Conservation (phyloP, 441 rosid species). For the Eruca vesicaria region DNA sequence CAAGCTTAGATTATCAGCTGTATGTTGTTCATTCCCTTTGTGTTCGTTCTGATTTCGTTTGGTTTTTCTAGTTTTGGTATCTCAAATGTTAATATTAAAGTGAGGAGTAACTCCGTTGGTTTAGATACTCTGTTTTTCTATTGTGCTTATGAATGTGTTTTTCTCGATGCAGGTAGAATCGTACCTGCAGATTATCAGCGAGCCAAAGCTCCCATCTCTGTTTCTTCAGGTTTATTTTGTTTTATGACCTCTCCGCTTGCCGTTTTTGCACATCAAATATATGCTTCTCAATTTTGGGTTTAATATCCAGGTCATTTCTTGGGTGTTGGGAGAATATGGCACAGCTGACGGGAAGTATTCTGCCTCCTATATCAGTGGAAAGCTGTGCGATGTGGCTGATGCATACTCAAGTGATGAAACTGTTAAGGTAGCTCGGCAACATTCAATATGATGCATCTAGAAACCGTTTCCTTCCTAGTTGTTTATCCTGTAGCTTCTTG, state of each 20-base stretch:
- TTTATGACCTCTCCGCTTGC: conserved; percentile 5
- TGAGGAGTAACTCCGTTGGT: background rate
- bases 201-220: conserved; percentile 94
- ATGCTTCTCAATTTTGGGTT: conserved; percentile 27
- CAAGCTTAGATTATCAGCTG: conserved; percentile 91
- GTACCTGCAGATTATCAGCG: conserved; percentile 78
- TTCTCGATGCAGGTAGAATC: conserved; percentile 77
- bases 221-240: conserved; percentile 75
- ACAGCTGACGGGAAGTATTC: conserved; percentile 85
- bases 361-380: conserved; percentile 81
- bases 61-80: conserved; percentile 5
- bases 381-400: conserved; percentile 90
- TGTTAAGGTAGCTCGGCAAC: conserved; percentile 61
- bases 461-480: conserved; percentile 10
- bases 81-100: background rate
- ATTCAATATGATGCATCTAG: background rate
- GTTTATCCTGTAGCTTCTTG: background rate
- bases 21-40: conserved; percentile 42
- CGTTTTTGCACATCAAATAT: background rate
- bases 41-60: conserved; percentile 7
- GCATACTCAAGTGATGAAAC: conserved; percentile 93
- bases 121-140: background rate
- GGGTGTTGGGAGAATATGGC: conserved; percentile 97
- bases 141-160: conserved; percentile 5
- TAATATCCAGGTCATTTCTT: conserved; percentile 75